Base-by-base conservation (phyloP, 1,284 basidiomycete genomes). In the Mycena citricolor region DNA sequence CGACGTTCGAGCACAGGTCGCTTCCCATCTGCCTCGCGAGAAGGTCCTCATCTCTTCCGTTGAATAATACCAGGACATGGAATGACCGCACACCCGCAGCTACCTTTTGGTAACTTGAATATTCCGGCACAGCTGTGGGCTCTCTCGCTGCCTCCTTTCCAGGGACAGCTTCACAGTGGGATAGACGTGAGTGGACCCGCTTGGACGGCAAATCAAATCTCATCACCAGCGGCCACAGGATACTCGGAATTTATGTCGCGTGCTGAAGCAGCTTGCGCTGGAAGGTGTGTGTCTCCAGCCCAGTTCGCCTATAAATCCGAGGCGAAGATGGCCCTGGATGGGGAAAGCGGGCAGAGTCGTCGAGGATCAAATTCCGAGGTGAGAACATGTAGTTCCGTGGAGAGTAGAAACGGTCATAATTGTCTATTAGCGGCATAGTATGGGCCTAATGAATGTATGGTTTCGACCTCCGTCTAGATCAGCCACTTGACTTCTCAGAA, bases 91-190 rank as follows among this genome's bases (percentile, higher is more conserved):
- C 26, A 29, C 11, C 11, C 11, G 26, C 11, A 29, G 26, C 11
- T 29, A 11, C n/a, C 11, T 29, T 22, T 7, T 8, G 38, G 62
- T 21, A 60, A 76, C 17, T 62, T 86, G 38, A 86, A 86, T 54
- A 83, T 89, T 42, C 59, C 77, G 41, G 70, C 72, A 23, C 84
- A 87, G 57, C 68, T 86, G 35, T 71, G 70, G 39, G 69, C 70
- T 21, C 75, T 88, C 25, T 75, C 70, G 14, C 65, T 87, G 32
- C 66, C 72, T 17, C 66, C 73, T 2, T 97, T 97, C 58, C 68
- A 84, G 61, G 93, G 93, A 12, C 77, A 88, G 55, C 76, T 83
- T 49, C 93, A 97, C 64, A 84, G 83, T 57, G 93, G 93, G 16
- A 86, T 94, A 31, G 90, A 92, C 63, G 90, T 92, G 55, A 71